Percentiles rank a stretch among this genome's conserved stretches.
phyloP scores from a whole-genome alignment of 73 alveolate genomes.

The Symbiodinium pilosum region DNA sequence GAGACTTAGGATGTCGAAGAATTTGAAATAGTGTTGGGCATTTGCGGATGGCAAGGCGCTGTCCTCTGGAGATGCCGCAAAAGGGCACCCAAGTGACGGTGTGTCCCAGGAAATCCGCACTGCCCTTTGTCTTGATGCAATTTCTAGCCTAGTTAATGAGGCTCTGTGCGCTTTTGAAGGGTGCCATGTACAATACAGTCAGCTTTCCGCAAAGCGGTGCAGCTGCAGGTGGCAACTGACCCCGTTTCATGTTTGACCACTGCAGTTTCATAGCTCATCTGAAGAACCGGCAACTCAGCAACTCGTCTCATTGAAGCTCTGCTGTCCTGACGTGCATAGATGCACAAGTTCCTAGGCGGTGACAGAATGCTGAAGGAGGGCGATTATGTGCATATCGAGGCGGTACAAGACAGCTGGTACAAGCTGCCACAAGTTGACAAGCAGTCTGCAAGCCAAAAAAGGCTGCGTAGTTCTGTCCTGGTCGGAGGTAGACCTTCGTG shows the following conservation, averaged over 20 bases:
- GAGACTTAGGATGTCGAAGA: no score
- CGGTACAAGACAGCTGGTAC: not conserved
- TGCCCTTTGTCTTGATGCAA: not conserved
- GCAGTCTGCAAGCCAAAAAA: not conserved
- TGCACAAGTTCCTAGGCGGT: slow-evolving; percentile 29
- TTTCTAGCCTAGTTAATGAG: not conserved
- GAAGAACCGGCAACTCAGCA: no score
- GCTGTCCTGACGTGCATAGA: no score
- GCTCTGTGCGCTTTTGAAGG: not conserved
- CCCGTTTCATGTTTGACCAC: not conserved
- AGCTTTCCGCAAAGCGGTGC: not conserved
- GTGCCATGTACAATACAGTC: not conserved
- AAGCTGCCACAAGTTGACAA: no score
- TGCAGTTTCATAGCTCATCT: no score
- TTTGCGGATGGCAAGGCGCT: not conserved
- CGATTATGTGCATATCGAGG: slow-evolving; percentile 70
- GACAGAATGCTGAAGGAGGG: slow-evolving; percentile 87
- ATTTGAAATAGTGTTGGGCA: no score
- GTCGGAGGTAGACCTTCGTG: slow-evolving; percentile 62
- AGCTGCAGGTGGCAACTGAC: not conserved
- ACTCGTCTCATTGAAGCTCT: not conserved
- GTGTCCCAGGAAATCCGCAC: not conserved
- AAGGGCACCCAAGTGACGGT: not conserved
- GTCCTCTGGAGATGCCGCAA: not conserved
- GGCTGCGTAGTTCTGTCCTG: no score